These are phyloP conservation scores for Epicoccum nigrum DNA, from an alignment of 2,329 filamentous ascomycete genomes.

Conservation along the genomic window DNA sequence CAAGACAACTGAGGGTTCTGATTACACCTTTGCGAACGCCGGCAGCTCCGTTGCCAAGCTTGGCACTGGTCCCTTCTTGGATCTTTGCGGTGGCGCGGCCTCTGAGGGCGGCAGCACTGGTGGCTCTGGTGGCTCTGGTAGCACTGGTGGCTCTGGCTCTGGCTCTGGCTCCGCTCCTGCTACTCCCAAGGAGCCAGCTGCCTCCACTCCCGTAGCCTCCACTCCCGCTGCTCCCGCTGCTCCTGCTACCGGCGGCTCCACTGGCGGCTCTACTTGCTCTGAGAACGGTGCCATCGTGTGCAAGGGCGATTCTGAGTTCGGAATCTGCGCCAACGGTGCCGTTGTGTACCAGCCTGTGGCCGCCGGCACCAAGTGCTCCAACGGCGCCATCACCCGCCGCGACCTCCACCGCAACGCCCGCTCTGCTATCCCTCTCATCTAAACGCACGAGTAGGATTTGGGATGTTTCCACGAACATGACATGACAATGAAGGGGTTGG, in stretches of 20 bases:
- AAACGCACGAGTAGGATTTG: not conserved
- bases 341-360: slow-evolving; percentile 50
- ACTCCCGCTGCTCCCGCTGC: slow-evolving; percentile 4
- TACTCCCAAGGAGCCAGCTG: slow-evolving; percentile 1
- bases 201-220: not conserved
- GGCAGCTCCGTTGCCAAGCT: slow-evolving; percentile 59
- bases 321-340: slow-evolving; percentile 49
- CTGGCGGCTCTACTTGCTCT: slow-evolving; percentile 32
- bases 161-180: slow-evolving; percentile 11
- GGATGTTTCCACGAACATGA: not conserved
- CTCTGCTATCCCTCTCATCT: slow-evolving; percentile 10
- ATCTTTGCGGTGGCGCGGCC: slow-evolving; percentile 32
- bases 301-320: slow-evolving; percentile 47
- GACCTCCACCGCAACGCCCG: slow-evolving; percentile 33
- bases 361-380: slow-evolving; percentile 50
- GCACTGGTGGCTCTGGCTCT: not conserved
- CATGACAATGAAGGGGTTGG: not conserved
- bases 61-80: slow-evolving; percentile 31
- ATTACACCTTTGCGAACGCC: slow-evolving; percentile 66
- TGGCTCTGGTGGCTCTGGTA: slow-evolving; percentile 1
- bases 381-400: slow-evolving; percentile 46
- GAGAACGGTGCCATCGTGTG: slow-evolving; percentile 47
- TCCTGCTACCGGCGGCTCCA: slow-evolving; percentile 5
- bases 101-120: slow-evolving; percentile 10
- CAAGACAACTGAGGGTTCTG: slow-evolving; percentile 54